A percentile compares a stretch with the other conserved stretches of the same genome.
Evolutionary conservation across 1,284 basidiomycete species (phyloP).

Genomic region (Papiliotrema laurentii): DNA sequence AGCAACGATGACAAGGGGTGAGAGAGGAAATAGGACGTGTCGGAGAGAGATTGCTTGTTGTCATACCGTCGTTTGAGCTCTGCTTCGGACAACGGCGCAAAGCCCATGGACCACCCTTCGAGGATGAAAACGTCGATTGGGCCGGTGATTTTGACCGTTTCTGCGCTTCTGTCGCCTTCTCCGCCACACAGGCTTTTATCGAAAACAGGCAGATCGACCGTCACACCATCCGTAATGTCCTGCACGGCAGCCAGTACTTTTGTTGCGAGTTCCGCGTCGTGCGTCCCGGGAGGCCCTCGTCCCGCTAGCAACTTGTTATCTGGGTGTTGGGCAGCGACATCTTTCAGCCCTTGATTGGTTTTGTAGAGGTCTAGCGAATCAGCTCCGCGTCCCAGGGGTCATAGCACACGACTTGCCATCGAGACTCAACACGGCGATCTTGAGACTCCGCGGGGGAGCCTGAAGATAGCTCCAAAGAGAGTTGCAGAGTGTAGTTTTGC

Average conservation of each 20-base stretch:
- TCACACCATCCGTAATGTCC: constrained; percentile 10
- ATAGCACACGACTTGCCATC: constrained; percentile 21
- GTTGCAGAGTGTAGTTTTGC: constrained; percentile 39
- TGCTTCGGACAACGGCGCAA: constrained; percentile 27
- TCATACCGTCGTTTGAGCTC: constrained; percentile 47
- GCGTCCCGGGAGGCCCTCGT: constrained; percentile 44
- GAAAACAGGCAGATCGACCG: constrained; percentile 68
- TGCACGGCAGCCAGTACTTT: constrained; percentile 10
- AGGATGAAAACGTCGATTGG: constrained; percentile 80
- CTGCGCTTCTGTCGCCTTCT: constrained; percentile 70
- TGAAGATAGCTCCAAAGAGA: constrained; percentile 24
- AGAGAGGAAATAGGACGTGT: constrained; percentile 22
- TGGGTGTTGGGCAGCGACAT: constrained; percentile 25
- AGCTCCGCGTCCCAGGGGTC: not conserved
- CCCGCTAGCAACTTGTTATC: constrained; percentile 37
- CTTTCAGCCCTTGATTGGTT: constrained; percentile 24
- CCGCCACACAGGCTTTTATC: constrained; percentile 78
- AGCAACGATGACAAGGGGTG: constrained; percentile 21
- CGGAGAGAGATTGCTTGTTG: constrained; percentile 9
- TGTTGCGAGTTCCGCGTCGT: constrained; percentile 28
- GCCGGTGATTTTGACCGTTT: constrained; percentile 36
- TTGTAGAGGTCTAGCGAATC: constrained; percentile 38
- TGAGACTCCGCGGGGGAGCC: constrained; percentile 12
- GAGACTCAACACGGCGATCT: constrained; percentile 31
- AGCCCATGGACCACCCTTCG: constrained; percentile 54